Evolutionary conservation across 257 asterid genomes (phyloP).

Genomic region (Capsicum chinense): DNA sequence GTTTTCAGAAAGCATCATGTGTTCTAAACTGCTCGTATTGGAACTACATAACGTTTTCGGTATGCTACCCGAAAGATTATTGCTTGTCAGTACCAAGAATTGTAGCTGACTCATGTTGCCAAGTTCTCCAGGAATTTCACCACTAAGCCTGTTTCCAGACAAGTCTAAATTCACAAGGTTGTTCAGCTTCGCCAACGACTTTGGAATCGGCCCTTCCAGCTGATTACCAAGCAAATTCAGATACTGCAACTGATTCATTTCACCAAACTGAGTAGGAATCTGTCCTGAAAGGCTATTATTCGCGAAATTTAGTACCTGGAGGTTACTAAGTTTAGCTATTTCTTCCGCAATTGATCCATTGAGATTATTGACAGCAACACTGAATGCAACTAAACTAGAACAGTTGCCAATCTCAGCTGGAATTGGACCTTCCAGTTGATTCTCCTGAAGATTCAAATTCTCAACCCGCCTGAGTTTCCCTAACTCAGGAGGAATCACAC

Average conservation of each 20-base stretch:
- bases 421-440: conserved; percentile 64
- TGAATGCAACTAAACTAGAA: conserved; percentile 58
- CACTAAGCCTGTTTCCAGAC: conserved; percentile 68
- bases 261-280: conserved; percentile 60
- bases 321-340: conserved; percentile 48
- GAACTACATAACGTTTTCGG: conserved; percentile 59
- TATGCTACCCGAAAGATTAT: conserved; percentile 66
- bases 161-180: conserved; percentile 64
- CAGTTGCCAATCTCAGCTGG: conserved; percentile 67
- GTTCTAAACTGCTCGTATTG: conserved; percentile 60
- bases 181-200: conserved; percentile 46
- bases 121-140: conserved; percentile 67
- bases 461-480: conserved; percentile 54
- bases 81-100: conserved; percentile 66
- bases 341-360: conserved; percentile 71
- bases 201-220: conserved; percentile 72
- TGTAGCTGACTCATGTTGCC: conserved; percentile 55
- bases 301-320: conserved; percentile 65
- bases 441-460: conserved; percentile 63
- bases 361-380: conserved; percentile 64
- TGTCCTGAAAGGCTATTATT: conserved; percentile 71
- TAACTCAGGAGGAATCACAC: conserved; percentile 62
- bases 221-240: conserved; percentile 72
- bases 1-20: conserved; percentile 64
- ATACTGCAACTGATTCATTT: conserved; percentile 52